Evolutionary conservation across 805 yeast species (phyloP).

Genomic region (Saccharomycopsis fodiens): DNA sequence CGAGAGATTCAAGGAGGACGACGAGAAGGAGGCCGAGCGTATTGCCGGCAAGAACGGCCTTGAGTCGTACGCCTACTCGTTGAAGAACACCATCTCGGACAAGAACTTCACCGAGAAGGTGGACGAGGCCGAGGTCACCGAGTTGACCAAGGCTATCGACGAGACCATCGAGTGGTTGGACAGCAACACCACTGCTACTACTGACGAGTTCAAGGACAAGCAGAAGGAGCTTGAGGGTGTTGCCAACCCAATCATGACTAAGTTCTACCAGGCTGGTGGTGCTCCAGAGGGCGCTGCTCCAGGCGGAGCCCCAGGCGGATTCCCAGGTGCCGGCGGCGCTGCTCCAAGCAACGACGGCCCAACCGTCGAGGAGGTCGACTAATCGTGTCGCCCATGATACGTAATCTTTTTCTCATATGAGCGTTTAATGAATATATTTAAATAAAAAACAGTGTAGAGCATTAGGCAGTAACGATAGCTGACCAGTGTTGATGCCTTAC

Average conservation of each 20-base stretch:
- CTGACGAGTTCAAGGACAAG: conserved; percentile 87
- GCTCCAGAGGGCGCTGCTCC: conserved; percentile 35
- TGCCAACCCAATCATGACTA: conserved; percentile 95
- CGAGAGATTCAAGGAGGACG: conserved; percentile 95
- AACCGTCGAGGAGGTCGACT: conserved; percentile 78
- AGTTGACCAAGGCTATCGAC: conserved; percentile 71
- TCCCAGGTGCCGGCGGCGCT: conserved; percentile 48
- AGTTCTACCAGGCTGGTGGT: conserved; percentile 95
- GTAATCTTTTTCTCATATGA: background rate
- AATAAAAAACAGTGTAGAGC: too few species aligned
- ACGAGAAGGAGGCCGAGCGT: conserved; percentile 90
- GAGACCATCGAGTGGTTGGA: conserved; percentile 91
- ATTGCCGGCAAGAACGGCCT: conserved; percentile 90
- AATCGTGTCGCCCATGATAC: conserved; percentile 22
- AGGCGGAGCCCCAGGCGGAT: conserved; percentile 56
- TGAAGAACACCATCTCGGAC: conserved; percentile 77
- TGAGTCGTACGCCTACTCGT: conserved; percentile 91
- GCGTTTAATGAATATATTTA: background rate
- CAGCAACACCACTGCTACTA: conserved; percentile 83
- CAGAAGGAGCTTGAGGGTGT: conserved; percentile 93
- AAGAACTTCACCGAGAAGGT: conserved; percentile 75
- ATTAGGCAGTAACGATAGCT: too few species aligned
- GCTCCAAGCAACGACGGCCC: conserved; percentile 49
- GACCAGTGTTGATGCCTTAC: too few species aligned
- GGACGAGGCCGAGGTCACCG: conserved; percentile 59